These are phyloP conservation scores for Bruguiera gymnorhiza DNA, from an alignment of 345 rosid species.

Conservation along the genomic window DNA sequence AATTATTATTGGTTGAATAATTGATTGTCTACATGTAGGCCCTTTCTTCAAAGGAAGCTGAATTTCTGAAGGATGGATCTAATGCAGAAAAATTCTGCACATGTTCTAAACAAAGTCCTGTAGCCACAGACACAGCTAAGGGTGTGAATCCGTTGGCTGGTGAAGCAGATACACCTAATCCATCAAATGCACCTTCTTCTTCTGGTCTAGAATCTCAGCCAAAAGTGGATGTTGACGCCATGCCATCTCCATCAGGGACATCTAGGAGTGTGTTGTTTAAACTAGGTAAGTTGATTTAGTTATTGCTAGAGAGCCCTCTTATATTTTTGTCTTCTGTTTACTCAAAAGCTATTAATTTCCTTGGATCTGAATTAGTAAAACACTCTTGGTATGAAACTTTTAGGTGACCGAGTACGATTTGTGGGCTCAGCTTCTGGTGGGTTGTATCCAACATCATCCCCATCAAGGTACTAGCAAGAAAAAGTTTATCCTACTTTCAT, in stretches of 20 bases:
- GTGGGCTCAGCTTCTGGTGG: slow-evolving; percentile 41
- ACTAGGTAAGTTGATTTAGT: slow-evolving; percentile 45
- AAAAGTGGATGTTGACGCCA: slow-evolving; percentile 49
- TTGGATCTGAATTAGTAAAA: slow-evolving; percentile 15
- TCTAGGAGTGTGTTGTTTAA: slow-evolving; percentile 52
- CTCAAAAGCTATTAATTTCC: slow-evolving; percentile 2
- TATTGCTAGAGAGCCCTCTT: slow-evolving; percentile 9
- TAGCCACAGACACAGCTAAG: slow-evolving; percentile 43
- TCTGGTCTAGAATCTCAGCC: slow-evolving; percentile 54
- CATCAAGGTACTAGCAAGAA: slow-evolving; percentile 48
- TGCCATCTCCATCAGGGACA: slow-evolving; percentile 47
- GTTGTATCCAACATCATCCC: slow-evolving; percentile 43
- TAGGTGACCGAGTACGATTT: slow-evolving; percentile 82
- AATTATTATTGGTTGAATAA: slow-evolving; percentile 21
- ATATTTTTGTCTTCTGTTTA: background rate
- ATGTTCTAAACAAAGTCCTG: slow-evolving; percentile 44
- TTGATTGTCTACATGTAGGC: slow-evolving; percentile 45
- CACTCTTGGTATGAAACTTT: slow-evolving; percentile 17
- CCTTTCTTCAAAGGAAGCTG: slow-evolving; percentile 75
- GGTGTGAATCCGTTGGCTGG: slow-evolving; percentile 35
- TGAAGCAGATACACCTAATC: slow-evolving; percentile 58
- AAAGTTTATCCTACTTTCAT: background rate
- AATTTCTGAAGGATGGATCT: slow-evolving; percentile 61
- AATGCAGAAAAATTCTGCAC: slow-evolving; percentile 52
- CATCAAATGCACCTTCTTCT: slow-evolving; percentile 45